These are phyloP conservation scores for Phalaenopsis equestris DNA, from an alignment of 106 monocot species.

Conservation along the genomic window DNA sequence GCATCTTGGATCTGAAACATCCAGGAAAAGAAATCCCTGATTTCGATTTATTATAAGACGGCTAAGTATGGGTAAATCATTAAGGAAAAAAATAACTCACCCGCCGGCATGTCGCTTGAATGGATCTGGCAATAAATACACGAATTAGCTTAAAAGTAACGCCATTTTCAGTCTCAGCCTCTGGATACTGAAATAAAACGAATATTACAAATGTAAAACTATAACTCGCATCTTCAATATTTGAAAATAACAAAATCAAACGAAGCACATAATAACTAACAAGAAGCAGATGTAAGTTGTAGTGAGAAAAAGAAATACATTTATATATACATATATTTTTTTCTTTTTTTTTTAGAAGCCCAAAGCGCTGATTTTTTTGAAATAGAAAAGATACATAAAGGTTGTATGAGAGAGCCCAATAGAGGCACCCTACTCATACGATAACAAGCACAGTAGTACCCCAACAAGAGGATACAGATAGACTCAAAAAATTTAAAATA, in stretches of 20 bases:
- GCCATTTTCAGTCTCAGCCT: slow-evolving; percentile 2
- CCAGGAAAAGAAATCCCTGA: slow-evolving; percentile 1
- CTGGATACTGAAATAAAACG: slow-evolving; percentile 4
- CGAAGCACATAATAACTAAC: not conserved
- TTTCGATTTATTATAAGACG: not conserved
- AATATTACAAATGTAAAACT: not conserved
- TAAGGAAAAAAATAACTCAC: slow-evolving; percentile 28
- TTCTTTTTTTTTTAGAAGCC: no score
- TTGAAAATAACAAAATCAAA: not conserved
- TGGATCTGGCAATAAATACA: slow-evolving; percentile 42
- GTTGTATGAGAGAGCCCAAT: no score
- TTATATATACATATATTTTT: no score
- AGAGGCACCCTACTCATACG: no score
- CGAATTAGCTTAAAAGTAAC: slow-evolving; percentile 26
- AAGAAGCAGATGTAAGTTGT: not conserved
- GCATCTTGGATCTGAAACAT: slow-evolving; percentile 28
- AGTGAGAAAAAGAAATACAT: not conserved
- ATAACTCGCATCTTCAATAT: not conserved
- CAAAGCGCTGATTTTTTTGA: no score
- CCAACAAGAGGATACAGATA: no score
- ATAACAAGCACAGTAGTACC: no score
- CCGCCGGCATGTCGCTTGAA: slow-evolving; percentile 40
- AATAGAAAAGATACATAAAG: no score
- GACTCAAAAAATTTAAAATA: no score
- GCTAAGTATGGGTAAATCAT: not conserved